Evolutionary conservation across 768 basidiomycete genomes (phyloP).

Genomic region (Leucosporidium yakuticum): DNA sequence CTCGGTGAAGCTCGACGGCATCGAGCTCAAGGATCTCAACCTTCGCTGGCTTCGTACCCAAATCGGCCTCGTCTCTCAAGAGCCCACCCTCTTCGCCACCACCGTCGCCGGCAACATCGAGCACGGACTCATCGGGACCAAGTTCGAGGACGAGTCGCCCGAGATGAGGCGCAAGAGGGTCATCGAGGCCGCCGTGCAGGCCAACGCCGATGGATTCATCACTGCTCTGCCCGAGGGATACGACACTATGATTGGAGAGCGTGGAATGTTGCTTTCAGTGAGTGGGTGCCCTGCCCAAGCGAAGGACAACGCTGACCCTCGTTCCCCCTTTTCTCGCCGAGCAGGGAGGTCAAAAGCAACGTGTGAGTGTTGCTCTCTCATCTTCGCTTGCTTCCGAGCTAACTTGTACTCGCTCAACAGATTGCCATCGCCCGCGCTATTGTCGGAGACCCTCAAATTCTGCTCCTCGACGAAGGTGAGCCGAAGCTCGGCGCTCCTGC

Average conservation of each 20-base stretch:
- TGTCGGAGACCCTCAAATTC: slow-evolving; percentile 43
- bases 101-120: slow-evolving; percentile 49
- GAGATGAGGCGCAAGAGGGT: slow-evolving; percentile 47
- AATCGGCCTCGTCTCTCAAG: slow-evolving; percentile 47
- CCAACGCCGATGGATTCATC: slow-evolving; percentile 52
- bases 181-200: slow-evolving; percentile 47
- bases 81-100: slow-evolving; percentile 48
- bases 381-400: neutral
- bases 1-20: slow-evolving; percentile 46
- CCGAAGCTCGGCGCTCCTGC: neutral
- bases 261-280: slow-evolving; percentile 48
- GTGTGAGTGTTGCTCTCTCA: neutral
- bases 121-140: slow-evolving; percentile 49
- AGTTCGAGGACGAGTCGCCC: slow-evolving; percentile 42
- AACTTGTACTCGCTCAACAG: neutral
- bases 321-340: no score
- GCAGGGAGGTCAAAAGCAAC: slow-evolving; percentile 45
- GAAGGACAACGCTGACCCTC: no score
- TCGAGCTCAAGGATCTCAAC: slow-evolving; percentile 47
- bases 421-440: slow-evolving; percentile 51
- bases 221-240: slow-evolving; percentile 48
- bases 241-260: slow-evolving; percentile 47
- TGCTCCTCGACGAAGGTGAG: slow-evolving; percentile 45
- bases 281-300: no score
- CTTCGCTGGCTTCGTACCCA: slow-evolving; percentile 43